These are phyloP conservation scores for Saccharomyces hybrid DNA, from an alignment of 1,139 yeast genomes.

Conservation along the genomic window DNA sequence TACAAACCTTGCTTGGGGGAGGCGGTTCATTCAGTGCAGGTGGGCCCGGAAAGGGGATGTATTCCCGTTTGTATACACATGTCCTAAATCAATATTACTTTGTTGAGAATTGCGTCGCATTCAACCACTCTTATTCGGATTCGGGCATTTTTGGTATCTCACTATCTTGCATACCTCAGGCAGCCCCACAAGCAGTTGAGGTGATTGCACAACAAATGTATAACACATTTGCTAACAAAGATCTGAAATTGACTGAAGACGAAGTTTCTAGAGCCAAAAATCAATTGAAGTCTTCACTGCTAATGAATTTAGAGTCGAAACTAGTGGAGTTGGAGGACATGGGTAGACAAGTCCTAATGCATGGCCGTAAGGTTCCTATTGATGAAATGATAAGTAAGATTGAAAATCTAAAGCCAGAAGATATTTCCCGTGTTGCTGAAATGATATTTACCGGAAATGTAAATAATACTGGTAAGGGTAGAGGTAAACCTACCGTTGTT, in stretches of 20 bases:
- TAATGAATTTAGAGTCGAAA: conserved; percentile 90
- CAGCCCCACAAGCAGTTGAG: conserved; percentile 76
- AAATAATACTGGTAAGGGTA: conserved; percentile 42
- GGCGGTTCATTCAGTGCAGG: conserved; percentile 98
- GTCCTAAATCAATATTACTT: conserved; percentile 88
- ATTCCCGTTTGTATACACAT: conserved; percentile 83
- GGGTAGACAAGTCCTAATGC: conserved; percentile 89
- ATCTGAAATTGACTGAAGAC: conserved; percentile 48
- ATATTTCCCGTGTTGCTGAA: conserved; percentile 67
- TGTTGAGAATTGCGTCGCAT: conserved; percentile 80
- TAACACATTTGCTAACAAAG: conserved; percentile 47
- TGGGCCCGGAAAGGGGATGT: conserved; percentile 99
- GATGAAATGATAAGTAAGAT: conserved; percentile 78
- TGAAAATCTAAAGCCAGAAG: conserved; percentile 55
- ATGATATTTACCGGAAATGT: conserved; percentile 65
- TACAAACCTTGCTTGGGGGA: conserved; percentile 91
- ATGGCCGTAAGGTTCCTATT: conserved; percentile 69
- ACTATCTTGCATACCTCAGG: conserved; percentile 76
- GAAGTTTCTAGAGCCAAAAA: conserved; percentile 89
- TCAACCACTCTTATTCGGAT: conserved; percentile 85
- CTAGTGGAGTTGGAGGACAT: conserved; percentile 88
- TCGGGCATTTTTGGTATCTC: conserved; percentile 89
- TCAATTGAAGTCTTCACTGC: conserved; percentile 77
- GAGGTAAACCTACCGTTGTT: conserved; percentile 71
- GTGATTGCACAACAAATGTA: conserved; percentile 71